Evolutionary conservation across 1,139 yeast species (phyloP).

Genomic region (Hanseniaspora uvarum): DNA sequence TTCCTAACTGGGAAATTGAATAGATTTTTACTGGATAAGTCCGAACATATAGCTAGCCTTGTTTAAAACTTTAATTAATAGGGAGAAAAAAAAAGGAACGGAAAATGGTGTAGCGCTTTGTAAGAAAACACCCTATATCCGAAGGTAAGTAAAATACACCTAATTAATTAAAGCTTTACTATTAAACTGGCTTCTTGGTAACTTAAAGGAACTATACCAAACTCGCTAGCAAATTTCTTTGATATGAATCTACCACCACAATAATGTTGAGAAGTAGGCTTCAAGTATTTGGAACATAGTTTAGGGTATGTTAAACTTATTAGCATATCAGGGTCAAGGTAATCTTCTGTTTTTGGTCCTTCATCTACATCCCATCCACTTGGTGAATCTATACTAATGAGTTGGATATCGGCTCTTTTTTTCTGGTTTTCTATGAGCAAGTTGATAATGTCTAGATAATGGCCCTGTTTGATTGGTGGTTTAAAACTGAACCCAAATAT

Average conservation of each 20-base stretch:
- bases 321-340: conserved; percentile 49
- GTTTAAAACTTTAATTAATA: background rate
- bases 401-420: conserved; percentile 27
- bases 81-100: conserved; percentile 3
- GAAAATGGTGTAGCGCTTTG: too few species aligned
- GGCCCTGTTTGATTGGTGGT: conserved; percentile 62
- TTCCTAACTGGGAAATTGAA: background rate
- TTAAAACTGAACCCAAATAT: conserved; percentile 87
- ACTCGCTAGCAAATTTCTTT: conserved; percentile 53
- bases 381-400: conserved; percentile 66
- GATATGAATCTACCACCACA: conserved; percentile 85
- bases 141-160: too few species aligned
- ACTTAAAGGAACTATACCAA: conserved; percentile 53
- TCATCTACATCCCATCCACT: conserved; percentile 94
- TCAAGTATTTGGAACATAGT: conserved; percentile 57
- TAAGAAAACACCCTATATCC: too few species aligned
- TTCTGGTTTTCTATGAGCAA: conserved; percentile 43
- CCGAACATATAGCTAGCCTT: background rate
- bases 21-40: background rate
- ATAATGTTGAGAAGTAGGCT: conserved; percentile 43
- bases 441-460: conserved; percentile 46
- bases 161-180: conserved; percentile 22
- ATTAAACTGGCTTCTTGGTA: conserved; percentile 48
- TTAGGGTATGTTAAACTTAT: conserved; percentile 90
- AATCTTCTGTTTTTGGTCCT: conserved; percentile 50